Conservation (phyloP, 352 stramenopile species). For the Pythium folliculosum region DNA sequence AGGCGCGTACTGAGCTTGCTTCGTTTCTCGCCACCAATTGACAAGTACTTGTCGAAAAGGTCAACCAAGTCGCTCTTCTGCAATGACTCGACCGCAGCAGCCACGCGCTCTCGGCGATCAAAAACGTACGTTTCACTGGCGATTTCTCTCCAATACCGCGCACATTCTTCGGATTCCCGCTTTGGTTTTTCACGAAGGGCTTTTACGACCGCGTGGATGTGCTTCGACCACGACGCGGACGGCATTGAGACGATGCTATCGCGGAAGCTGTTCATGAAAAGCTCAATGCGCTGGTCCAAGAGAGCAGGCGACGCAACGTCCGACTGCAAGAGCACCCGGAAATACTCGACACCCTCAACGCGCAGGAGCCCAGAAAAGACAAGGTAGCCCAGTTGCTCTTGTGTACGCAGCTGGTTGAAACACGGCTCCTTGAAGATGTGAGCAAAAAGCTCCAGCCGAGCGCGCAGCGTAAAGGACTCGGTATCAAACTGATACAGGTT, state of each 20-base stretch:
- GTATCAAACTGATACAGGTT: slow-evolving; percentile 66
- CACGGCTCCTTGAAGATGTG: slow-evolving; percentile 89
- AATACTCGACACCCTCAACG: slow-evolving; percentile 57
- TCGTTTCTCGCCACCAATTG: slow-evolving; percentile 28
- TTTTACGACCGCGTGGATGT: slow-evolving; percentile 66
- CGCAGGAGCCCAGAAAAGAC: slow-evolving; percentile 65
- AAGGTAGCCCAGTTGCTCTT: slow-evolving; percentile 92
- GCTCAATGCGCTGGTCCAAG: slow-evolving; percentile 73
- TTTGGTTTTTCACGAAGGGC: slow-evolving; percentile 68
- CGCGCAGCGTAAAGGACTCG: slow-evolving; percentile 47
- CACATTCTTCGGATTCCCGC: slow-evolving; percentile 66
- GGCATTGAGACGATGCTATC: slow-evolving; percentile 40
- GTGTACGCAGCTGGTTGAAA: slow-evolving; percentile 93
- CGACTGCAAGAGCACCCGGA: slow-evolving; percentile 84
- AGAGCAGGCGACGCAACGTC: slow-evolving; percentile 62
- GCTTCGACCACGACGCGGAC: slow-evolving; percentile 40
- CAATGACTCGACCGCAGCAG: slow-evolving; percentile 46
- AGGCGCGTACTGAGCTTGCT: slow-evolving; percentile 60
- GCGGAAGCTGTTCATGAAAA: slow-evolving; percentile 61
- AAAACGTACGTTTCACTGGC: slow-evolving; percentile 69
- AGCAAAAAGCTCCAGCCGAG: slow-evolving; percentile 76
- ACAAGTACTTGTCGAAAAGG: slow-evolving; percentile 69
- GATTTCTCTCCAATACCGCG: slow-evolving; percentile 69
- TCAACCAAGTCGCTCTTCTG: slow-evolving; percentile 49
- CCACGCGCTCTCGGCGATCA: slow-evolving; percentile 54